Evolutionary conservation across 2,329 filamentous ascomycete species (phyloP).

Genomic region (Apiospora hydei): DNA sequence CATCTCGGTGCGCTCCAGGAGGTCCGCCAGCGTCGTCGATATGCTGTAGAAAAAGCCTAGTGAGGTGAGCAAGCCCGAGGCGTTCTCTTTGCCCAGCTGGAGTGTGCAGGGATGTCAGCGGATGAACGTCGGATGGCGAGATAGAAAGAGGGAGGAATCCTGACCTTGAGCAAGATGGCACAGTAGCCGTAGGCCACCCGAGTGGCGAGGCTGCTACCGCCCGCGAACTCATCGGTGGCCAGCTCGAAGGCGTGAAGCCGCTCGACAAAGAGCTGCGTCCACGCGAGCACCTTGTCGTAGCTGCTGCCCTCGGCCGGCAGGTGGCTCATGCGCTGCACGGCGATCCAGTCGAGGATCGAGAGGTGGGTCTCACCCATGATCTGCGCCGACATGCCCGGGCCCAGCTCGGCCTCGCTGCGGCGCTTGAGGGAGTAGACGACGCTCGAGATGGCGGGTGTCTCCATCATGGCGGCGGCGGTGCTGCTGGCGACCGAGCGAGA

Average conservation of each 20-base stretch:
- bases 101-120: not conserved
- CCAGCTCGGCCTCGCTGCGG: slow-evolving; percentile 41
- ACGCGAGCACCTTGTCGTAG: slow-evolving; percentile 49
- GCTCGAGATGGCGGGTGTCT: slow-evolving; percentile 40
- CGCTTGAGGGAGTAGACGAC: slow-evolving; percentile 41
- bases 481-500: too few species aligned
- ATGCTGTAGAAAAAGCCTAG: slow-evolving; percentile 37
- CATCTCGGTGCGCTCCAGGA: slow-evolving; percentile 33
- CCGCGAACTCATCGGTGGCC: slow-evolving; percentile 45
- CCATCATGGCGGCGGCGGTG: slow-evolving; percentile 21
- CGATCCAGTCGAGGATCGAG: slow-evolving; percentile 46
- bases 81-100: slow-evolving; percentile 35
- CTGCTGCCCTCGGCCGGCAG: slow-evolving; percentile 48
- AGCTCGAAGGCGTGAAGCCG: slow-evolving; percentile 46
- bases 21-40: slow-evolving; percentile 34
- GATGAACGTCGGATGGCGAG: not conserved
- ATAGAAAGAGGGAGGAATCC: not conserved
- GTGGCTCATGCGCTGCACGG: slow-evolving; percentile 46
- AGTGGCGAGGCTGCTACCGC: slow-evolving; percentile 42
- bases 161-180: slow-evolving; percentile 33
- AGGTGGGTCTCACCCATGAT: slow-evolving; percentile 38
- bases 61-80: slow-evolving; percentile 32
- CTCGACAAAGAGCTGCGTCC: slow-evolving; percentile 48
- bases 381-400: slow-evolving; percentile 37
- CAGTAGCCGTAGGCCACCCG: slow-evolving; percentile 36